These are phyloP conservation scores for Jatropha multifida DNA, from an alignment of 441 rosid species.

Conservation along the genomic window DNA sequence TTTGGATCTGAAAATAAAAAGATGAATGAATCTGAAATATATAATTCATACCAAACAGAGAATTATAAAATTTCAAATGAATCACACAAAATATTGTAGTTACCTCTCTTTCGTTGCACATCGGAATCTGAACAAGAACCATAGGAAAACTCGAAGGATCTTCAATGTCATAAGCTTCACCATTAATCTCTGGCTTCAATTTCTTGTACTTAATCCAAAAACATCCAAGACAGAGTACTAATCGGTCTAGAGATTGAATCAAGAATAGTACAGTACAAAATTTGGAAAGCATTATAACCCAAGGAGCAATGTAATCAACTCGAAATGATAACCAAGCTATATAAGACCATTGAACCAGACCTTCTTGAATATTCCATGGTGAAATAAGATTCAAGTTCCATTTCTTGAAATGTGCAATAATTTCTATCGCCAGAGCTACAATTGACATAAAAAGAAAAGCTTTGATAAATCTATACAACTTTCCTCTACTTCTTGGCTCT, in stretches of 20 bases:
- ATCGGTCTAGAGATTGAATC: constrained; percentile 84
- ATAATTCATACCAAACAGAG: too few species aligned
- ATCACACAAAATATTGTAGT: background rate
- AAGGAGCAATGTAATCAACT: constrained; percentile 71
- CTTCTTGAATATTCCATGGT: constrained; percentile 70
- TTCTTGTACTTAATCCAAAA: constrained; percentile 83
- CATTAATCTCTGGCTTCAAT: constrained; percentile 56
- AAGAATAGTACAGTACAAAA: constrained; percentile 75
- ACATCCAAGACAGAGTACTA: constrained; percentile 74
- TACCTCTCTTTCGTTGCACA: constrained; percentile 98
- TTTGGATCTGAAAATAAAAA: constrained; percentile 7
- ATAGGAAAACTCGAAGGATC: constrained; percentile 65
- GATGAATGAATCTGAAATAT: too few species aligned
- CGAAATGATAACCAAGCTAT: constrained; percentile 76
- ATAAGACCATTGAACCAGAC: constrained; percentile 70
- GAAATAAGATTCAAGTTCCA: constrained; percentile 65
- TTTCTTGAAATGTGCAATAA: constrained; percentile 64
- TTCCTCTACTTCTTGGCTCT: constrained; percentile 62
- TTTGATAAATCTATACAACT: constrained; percentile 70
- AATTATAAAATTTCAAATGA: too few species aligned
- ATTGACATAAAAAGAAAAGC: constrained; percentile 60
- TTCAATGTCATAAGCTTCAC: constrained; percentile 50
- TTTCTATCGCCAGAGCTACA: constrained; percentile 56
- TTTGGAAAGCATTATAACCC: constrained; percentile 54
- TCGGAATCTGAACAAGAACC: constrained; percentile 97